Conservation (phyloP, 768 basidiomycete species). For the Amanita polypyramis region DNA sequence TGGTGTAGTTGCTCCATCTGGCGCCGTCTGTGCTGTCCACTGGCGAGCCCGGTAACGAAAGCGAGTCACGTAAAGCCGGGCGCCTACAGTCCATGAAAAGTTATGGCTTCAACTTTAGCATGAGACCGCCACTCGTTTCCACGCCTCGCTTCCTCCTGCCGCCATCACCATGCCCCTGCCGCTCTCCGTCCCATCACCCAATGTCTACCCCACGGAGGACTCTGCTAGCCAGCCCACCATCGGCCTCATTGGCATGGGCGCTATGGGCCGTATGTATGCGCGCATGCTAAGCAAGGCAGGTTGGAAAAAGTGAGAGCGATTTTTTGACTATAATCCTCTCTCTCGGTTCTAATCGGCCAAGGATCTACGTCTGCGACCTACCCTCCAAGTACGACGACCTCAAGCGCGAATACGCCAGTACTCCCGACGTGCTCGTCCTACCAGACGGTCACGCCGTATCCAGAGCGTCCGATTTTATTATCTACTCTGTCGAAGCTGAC, state of each 20-base stretch:
- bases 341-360: constrained; percentile 19
- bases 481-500: constrained; percentile 94
- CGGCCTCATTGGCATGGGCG: constrained; percentile 94
- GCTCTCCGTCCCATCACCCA: constrained; percentile 7
- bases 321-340: constrained; percentile 3
- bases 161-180: background rate
- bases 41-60: too few species aligned
- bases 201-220: constrained; percentile 23
- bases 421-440: constrained; percentile 55
- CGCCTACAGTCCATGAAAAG: too few species aligned
- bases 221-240: constrained; percentile 56
- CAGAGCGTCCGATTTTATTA: constrained; percentile 82
- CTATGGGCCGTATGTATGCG: constrained; percentile 96
- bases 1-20: too few species aligned
- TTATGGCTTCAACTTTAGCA: too few species aligned
- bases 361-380: constrained; percentile 85
- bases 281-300: constrained; percentile 66
- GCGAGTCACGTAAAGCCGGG: too few species aligned
- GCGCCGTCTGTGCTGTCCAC: too few species aligned
- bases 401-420: constrained; percentile 52
- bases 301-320: constrained; percentile 58
- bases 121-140: too few species aligned
- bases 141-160: too few species aligned
- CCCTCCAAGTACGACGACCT: constrained; percentile 64
- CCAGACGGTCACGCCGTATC: constrained; percentile 83